Evolutionary conservation across 2,329 filamentous ascomycete genomes (phyloP), one percentile per base, ranked within the genome.

Genomic region (Aspergillus sp.): DNA sequence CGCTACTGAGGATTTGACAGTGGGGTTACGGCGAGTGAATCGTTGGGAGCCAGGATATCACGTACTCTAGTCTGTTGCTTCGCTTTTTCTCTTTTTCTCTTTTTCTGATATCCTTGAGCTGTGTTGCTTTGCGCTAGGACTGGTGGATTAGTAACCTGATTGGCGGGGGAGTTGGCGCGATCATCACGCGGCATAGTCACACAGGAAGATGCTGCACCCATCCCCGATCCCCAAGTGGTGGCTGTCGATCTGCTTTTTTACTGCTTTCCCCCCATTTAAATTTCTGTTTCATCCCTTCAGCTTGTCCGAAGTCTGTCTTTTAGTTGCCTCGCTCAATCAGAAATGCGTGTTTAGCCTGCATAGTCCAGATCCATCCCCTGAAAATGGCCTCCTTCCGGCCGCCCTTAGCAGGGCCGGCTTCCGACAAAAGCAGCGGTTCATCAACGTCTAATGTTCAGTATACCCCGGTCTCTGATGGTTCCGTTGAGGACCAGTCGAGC

Each of bases 401-500:
- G 34, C 59, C 64, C 53, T 64, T 68, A 54, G 64, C 67, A 48
- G 63, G 58, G 55, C 64, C 65, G 62, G 60, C 62, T 17, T 64
- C 66, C 26, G 71, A 67, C 56, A 62, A 61, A 36, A 61, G 62
- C 58, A 63, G 50, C 42, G 56, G 51, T 30, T 59, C 66, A 11
- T 62, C 68, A 32, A 45, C 30, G 13, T 66, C 67, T 5, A 66
- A 65, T 39, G 57, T 63, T 17, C 71, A 62, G 57, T 70, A 71
- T 38, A 76, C 72, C 0, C 74, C 74, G 4, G 66, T 67, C n/a
- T 74, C 73, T 8, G 71, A 69, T 54, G 57, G 57, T 18, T 69
- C 70, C 9, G 67, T 71, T 7, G 63, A 68, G 22, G 69, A 67
- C 2, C 56, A 50, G 42, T 45, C 58, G 0, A 54, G 51, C 9